Evolutionary conservation across 2,329 filamentous ascomycete species (phyloP), one percentile per base, ranked within the genome.

Genomic region (Corynespora cassiicola): DNA sequence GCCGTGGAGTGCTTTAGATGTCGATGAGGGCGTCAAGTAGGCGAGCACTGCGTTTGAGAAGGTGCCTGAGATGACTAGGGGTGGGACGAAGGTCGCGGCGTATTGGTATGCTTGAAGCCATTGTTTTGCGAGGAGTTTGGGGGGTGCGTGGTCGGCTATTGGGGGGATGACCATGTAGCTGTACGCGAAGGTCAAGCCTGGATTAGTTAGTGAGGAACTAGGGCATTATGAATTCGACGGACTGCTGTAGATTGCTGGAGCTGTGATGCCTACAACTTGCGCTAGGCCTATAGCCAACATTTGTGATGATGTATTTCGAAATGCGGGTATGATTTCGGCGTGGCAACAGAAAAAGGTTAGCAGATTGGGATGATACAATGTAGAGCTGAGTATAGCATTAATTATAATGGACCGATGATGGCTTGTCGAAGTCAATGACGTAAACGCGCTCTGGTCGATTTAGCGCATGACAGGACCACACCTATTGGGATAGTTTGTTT

Each of bases 51-150:
- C 35, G 35, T 70, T 70, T n/a, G 53, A 52, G 3, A 63, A 26
- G 4, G 65, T 59, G 12, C 64, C 60, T 6, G 63, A 54, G 22
- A 64, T 33, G 18, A 71, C 56, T 12, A 71, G 55, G 2, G 67
- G 63, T 2, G 63, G 66, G 7, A 70, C 65, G 51, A 67, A 69
- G 14, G 48, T 34, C 5, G 65, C 56, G 7, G 64, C 64, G 31
- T 63, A 61, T 41, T 64, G 61, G 42, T 72, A 70, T 20, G 66
- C 66, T 40, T 67, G 58, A 5, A 69, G 50, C 66, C 67, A 72
- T 50, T 70, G 66, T 41, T 62, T 67, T 11, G 66, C 67, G 45
- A 69, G 63, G 23, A 64, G 40, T 36, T 62, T 62, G 5, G 49
- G 48, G 5, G 59, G 50, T 8, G 66, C 65, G 42, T 69, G 59